A percentile compares a stretch with the other conserved stretches of the same genome.
phyloP scores from a whole-genome alignment of 148 eudicot genomes.

The Vaccinium darrowii region DNA sequence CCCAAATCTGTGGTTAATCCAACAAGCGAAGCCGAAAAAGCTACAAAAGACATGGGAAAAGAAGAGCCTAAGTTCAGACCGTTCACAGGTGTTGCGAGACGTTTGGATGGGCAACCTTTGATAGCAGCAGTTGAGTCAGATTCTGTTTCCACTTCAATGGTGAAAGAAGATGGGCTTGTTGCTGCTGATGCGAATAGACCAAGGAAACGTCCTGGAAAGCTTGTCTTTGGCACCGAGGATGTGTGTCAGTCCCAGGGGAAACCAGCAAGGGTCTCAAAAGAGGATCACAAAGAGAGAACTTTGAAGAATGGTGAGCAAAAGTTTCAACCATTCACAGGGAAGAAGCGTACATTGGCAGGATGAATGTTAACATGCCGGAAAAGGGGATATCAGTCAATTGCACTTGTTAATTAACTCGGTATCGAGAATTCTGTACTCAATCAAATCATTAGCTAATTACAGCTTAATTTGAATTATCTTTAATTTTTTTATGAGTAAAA shows the following conservation, averaged over 20 bases:
- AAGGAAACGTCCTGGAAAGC: constrained; percentile 5
- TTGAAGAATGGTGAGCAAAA: not conserved
- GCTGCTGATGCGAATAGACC: not conserved
- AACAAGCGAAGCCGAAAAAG: not conserved
- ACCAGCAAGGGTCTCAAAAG: not conserved
- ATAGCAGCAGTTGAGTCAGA: not conserved
- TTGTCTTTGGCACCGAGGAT: constrained; percentile 2
- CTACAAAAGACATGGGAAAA: not conserved
- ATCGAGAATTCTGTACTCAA: not conserved
- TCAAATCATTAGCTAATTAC: not conserved
- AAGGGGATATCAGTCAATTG: not conserved
- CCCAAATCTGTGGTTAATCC: not conserved
- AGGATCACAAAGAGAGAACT: not conserved
- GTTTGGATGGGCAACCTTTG: constrained; percentile 14
- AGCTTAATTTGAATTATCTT: not conserved
- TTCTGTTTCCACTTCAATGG: not conserved
- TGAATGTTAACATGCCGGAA: not conserved
- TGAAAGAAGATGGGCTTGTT: not conserved
- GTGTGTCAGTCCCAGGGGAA: not conserved
- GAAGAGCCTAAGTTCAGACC: constrained; percentile 17
- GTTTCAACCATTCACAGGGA: constrained; percentile 23
- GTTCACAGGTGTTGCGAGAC: constrained; percentile 11
- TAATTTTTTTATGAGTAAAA: not conserved
- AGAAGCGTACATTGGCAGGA: constrained; percentile 12
- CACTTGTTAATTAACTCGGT: not conserved